Percentiles rank a stretch among this genome's conserved stretches.
These are phyloP conservation scores for Fonsecaea nubica DNA, from an alignment of 2,329 filamentous ascomycete species.

Conservation along the genomic window DNA sequence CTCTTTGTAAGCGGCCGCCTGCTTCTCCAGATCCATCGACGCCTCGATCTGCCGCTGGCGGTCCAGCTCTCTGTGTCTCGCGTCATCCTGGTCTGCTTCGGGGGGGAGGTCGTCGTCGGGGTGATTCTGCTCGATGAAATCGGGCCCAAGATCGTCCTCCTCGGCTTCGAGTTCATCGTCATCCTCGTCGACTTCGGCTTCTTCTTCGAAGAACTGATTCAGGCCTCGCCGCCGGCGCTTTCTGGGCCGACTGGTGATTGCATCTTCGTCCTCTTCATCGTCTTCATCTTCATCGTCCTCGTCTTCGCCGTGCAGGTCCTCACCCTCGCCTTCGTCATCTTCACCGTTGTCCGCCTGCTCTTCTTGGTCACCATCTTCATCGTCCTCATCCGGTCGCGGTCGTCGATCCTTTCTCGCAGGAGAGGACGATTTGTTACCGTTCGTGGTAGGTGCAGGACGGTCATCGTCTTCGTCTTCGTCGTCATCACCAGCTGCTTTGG, in stretches of 20 bases:
- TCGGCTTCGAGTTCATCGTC: constrained; percentile 88
- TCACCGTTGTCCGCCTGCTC: constrained; percentile 49
- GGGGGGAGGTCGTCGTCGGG: constrained; percentile 82
- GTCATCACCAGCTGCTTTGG: constrained; percentile 26
- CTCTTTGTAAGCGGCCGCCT: constrained; percentile 84
- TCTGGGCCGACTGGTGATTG: constrained; percentile 68
- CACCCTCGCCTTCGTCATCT: constrained; percentile 49
- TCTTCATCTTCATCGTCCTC: constrained; percentile 59
- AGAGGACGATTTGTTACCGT: constrained; percentile 28
- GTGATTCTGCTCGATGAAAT: constrained; percentile 87
- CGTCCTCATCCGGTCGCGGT: constrained; percentile 53
- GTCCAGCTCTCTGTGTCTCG: constrained; percentile 92
- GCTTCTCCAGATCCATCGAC: constrained; percentile 90
- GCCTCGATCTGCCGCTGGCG: constrained; percentile 85
- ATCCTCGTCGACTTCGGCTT: constrained; percentile 95
- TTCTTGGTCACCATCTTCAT: constrained; percentile 55
- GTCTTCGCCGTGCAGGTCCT: constrained; percentile 54
- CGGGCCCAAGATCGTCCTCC: constrained; percentile 85
- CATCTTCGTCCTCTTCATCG: constrained; percentile 39
- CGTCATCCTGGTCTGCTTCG: constrained; percentile 83
- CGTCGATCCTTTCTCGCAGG: constrained; percentile 32
- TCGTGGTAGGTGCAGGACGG: constrained; percentile 15
- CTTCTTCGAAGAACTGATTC: constrained; percentile 93
- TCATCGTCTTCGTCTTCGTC: constrained; percentile 38
- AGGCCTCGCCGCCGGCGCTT: constrained; percentile 77